These are phyloP conservation scores for Oryza australiensis DNA, from an alignment of 176 grass and related monocot species.

Conservation along the genomic window DNA sequence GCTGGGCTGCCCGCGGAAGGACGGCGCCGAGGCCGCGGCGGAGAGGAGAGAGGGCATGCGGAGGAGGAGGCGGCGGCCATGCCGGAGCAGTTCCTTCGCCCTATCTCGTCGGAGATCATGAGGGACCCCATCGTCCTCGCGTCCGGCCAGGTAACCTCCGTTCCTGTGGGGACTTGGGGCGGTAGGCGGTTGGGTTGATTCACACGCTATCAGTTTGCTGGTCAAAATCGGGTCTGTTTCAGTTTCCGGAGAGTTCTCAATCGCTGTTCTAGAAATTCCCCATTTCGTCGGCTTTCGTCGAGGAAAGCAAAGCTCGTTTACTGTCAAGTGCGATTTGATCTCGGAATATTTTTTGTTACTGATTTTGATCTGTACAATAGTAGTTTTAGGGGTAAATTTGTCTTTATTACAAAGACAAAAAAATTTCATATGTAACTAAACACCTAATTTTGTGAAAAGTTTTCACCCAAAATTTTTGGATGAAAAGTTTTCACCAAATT, in stretches of 20 bases:
- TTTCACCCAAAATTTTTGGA: no score
- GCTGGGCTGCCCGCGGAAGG: constrained; percentile 33
- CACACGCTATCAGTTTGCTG: not conserved
- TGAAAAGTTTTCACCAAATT: no score
- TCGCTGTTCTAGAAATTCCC: not conserved
- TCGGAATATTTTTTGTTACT: not conserved
- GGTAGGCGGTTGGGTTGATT: not conserved
- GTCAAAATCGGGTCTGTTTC: not conserved
- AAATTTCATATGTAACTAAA: no score
- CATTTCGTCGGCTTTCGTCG: not conserved
- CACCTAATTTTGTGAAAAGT: no score
- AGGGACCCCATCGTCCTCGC: constrained; percentile 73
- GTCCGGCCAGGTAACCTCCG: constrained; percentile 61
- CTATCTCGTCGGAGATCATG: constrained; percentile 79
- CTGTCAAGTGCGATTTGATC: not conserved
- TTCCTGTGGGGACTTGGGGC: not conserved
- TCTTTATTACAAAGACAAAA: no score
- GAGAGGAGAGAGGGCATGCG: not conserved
- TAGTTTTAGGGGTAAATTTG: no score
- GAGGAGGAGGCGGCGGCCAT: constrained; percentile 2
- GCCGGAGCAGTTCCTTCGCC: constrained; percentile 72
- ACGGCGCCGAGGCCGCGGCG: not conserved
- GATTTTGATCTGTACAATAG: no score
- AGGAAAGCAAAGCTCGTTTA: not conserved
- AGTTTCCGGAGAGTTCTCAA: not conserved